A percentile compares a stretch with the other conserved stretches of the same genome.
Evolutionary conservation across 2,329 filamentous ascomycete species (phyloP).

Genomic region (Colletotrichum australisinense): DNA sequence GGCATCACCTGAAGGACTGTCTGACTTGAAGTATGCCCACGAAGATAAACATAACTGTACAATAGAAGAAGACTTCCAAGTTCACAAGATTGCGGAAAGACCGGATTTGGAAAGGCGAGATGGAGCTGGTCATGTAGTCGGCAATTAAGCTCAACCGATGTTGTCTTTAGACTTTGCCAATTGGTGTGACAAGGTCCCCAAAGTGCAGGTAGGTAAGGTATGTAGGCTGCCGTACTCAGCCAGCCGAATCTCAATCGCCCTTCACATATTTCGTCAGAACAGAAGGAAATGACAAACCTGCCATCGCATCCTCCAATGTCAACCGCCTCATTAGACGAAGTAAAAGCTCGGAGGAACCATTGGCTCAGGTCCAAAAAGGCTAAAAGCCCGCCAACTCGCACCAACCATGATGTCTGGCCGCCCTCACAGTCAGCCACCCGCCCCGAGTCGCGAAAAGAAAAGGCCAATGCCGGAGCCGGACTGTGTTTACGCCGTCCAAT

Average conservation of each 20-base stretch:
- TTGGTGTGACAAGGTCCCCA: not conserved
- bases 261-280: not conserved
- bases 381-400: not conserved
- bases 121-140: too few species aligned
- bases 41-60: too few species aligned
- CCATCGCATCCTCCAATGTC: not conserved
- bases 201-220: too few species aligned
- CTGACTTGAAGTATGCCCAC: too few species aligned
- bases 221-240: not conserved
- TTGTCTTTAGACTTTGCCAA: not conserved
- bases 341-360: conserved; percentile 21
- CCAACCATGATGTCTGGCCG: conserved; percentile 2
- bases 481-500: conserved; percentile 1
- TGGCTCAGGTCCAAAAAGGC: conserved; percentile 8
- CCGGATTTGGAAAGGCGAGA: too few species aligned
- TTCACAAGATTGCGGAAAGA: too few species aligned
- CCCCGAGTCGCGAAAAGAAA: not conserved
- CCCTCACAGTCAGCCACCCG: conserved; percentile 6
- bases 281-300: not conserved
- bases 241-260: not conserved
- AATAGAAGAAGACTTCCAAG: too few species aligned
- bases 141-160: too few species aligned
- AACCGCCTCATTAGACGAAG: not conserved
- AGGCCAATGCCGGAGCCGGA: not conserved
- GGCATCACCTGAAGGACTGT: not conserved